phyloP scores from a whole-genome alignment of 179 eudicot species.

The Vitellaria paradoxa region DNA sequence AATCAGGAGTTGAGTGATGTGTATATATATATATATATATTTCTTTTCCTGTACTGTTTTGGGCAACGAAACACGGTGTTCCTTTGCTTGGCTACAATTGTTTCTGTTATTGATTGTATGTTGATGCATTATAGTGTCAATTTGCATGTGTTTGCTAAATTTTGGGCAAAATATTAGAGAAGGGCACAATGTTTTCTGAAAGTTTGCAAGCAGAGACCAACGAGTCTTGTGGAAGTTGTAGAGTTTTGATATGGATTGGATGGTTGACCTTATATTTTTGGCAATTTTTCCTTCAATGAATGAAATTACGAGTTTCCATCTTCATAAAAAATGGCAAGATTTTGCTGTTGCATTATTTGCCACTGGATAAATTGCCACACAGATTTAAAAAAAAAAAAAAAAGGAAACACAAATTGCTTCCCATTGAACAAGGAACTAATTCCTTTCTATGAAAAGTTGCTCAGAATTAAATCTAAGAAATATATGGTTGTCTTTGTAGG shows the following conservation, averaged over 20 bases:
- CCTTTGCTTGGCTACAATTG: background rate
- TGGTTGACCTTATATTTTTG: background rate
- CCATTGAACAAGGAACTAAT: background rate
- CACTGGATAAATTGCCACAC: no score
- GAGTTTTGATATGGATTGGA: background rate
- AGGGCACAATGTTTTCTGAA: background rate
- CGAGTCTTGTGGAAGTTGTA: background rate
- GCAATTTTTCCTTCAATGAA: background rate
- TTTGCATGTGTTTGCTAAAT: background rate
- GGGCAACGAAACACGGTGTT: background rate
- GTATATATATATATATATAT: no score
- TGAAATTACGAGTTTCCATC: background rate
- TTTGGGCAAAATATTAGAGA: background rate
- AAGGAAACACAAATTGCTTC: no score
- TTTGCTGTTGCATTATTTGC: no score
- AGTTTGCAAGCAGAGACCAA: background rate
- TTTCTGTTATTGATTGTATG: background rate
- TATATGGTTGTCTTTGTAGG: constrained; percentile 44
- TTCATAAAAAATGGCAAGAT: background rate
- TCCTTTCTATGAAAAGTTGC: background rate
- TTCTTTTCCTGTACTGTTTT: background rate
- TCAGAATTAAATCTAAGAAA: background rate
- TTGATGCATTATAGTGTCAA: background rate
- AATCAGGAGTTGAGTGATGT: background rate
- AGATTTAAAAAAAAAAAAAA: no score